phyloP scores from a whole-genome alignment of 192 early-diverging fungal species.

The Funneliformis geosporum region DNA sequence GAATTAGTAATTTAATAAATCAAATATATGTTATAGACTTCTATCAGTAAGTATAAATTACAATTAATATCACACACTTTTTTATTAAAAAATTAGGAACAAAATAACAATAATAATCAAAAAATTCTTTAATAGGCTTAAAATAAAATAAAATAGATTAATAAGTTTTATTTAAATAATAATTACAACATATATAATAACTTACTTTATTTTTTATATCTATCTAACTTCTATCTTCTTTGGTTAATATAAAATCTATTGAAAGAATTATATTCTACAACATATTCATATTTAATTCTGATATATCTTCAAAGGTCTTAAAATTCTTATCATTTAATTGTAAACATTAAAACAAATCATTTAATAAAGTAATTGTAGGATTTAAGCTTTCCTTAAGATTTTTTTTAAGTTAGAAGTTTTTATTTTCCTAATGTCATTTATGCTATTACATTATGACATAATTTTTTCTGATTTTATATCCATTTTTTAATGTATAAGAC shows the following conservation, averaged over 20 bases:
- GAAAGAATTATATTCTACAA: neutral
- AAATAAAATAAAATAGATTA: too few species aligned
- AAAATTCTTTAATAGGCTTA: too few species aligned
- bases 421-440: neutral
- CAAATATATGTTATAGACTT: too few species aligned
- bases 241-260: neutral
- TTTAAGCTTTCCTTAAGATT: neutral
- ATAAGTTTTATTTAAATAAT: too few species aligned
- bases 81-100: too few species aligned
- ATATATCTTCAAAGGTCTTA: neutral
- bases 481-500: neutral
- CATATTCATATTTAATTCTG: neutral
- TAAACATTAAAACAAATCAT: neutral
- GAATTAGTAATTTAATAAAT: too few species aligned
- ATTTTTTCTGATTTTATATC: neutral
- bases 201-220: too few species aligned
- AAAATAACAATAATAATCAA: too few species aligned
- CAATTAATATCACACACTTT: too few species aligned
- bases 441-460: neutral
- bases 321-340: neutral
- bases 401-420: neutral
- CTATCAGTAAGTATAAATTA: too few species aligned
- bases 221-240: neutral
- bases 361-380: neutral
- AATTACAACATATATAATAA: too few species aligned